Evolutionary conservation across 78 protist species (phyloP).

Genomic region (Dictyostelium firmibasis): DNA sequence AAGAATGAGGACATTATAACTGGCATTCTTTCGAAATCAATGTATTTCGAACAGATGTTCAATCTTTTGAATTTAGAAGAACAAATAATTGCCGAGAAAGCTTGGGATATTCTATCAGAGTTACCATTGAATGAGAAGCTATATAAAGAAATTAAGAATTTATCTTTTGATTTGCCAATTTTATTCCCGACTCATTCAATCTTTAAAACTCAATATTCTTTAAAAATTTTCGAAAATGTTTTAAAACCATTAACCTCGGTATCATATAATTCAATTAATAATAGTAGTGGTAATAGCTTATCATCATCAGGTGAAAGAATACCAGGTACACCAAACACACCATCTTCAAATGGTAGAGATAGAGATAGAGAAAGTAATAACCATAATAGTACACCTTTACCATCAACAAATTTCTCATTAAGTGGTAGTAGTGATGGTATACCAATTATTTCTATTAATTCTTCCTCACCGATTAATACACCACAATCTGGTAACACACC

Average conservation of each 20-base stretch:
- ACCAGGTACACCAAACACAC: background rate
- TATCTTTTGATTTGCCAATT: background rate
- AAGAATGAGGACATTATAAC: conserved; percentile 33
- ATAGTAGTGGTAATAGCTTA: background rate
- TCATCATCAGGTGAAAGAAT: background rate
- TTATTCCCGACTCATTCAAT: conserved; percentile 55
- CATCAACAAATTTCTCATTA: background rate
- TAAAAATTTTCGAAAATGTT: conserved; percentile 1
- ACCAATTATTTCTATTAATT: background rate
- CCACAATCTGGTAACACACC: background rate
- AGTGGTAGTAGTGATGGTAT: conserved; percentile 10
- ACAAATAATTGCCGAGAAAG: conserved; percentile 53
- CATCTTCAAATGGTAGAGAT: background rate
- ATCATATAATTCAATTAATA: background rate
- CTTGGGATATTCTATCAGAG: conserved; percentile 47
- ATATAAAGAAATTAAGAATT: conserved; percentile 13
- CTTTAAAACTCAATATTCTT: conserved; percentile 40
- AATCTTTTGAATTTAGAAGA: conserved; percentile 41
- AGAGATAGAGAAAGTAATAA: background rate
- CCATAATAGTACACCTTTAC: background rate
- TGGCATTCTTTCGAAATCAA: conserved; percentile 30
- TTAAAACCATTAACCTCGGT: background rate
- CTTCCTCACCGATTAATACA: background rate
- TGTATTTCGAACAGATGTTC: conserved; percentile 54
- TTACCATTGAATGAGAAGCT: conserved; percentile 32